A percentile compares a stretch with the other conserved stretches of the same genome.
phyloP scores from a whole-genome alignment of 148 eudicot genomes.

The Silene conica region DNA sequence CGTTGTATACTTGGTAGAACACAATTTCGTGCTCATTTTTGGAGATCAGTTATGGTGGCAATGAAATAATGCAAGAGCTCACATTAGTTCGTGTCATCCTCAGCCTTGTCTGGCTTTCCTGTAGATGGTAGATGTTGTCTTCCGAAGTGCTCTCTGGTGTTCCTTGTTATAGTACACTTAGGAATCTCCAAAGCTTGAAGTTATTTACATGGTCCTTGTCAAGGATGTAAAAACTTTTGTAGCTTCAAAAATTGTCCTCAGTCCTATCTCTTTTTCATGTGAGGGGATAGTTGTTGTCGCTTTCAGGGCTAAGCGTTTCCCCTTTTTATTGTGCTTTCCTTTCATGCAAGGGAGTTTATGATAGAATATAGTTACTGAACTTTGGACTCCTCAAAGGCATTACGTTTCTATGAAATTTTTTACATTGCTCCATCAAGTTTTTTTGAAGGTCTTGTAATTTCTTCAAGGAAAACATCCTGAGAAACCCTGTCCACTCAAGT shows the following conservation, averaged over 20 bases:
- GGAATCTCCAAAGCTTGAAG: no score
- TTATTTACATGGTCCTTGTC: no score
- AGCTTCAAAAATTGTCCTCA: no score
- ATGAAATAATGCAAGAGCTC: not conserved
- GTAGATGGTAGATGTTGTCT: no score
- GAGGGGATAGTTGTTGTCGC: not conserved
- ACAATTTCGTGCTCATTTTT: not conserved
- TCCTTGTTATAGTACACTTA: no score
- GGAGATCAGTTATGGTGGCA: not conserved
- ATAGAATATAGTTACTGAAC: not conserved
- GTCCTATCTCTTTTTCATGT: not conserved
- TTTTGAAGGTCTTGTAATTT: not conserved
- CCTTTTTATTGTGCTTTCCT: not conserved
- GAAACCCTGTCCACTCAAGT: not conserved
- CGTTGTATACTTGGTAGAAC: not conserved
- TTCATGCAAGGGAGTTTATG: not conserved
- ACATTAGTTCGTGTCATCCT: not conserved
- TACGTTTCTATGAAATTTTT: not conserved
- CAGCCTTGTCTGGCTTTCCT: not conserved
- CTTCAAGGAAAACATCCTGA: not conserved
- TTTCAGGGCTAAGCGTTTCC: not conserved
- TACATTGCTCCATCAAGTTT: not conserved
- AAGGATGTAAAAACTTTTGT: no score
- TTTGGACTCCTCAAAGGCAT: no score
- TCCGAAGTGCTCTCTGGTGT: no score